These are phyloP conservation scores for Leucocoprinus birnbaumii DNA, from an alignment of 768 basidiomycete genomes.

Conservation along the genomic window DNA sequence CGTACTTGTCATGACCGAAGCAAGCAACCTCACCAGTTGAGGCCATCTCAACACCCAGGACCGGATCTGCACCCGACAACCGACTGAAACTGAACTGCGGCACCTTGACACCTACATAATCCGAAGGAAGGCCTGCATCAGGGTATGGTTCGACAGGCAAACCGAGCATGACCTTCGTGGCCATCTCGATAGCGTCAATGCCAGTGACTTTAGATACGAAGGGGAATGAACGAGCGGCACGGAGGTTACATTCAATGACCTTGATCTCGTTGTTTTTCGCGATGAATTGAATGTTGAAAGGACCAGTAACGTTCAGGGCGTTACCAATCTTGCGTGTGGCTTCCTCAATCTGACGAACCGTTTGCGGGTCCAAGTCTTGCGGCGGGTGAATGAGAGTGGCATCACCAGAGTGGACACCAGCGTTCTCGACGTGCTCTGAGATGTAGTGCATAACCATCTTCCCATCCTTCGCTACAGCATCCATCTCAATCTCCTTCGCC, in stretches of 20 bases:
- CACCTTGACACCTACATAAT: constrained; percentile 98
- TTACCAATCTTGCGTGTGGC: constrained; percentile 98
- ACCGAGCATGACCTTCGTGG: constrained; percentile 97
- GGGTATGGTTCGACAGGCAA: constrained; percentile 90
- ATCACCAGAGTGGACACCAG: constrained; percentile 98
- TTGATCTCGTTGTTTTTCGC: constrained; percentile 99
- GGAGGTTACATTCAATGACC: constrained; percentile 98
- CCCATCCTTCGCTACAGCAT: constrained; percentile 94
- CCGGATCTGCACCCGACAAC: constrained; percentile 94
- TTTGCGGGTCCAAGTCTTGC: constrained; percentile 96
- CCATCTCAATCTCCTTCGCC: constrained; percentile 99
- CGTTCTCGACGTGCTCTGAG: constrained; percentile 99
- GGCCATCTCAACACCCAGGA: constrained; percentile 99
- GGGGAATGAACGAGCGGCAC: constrained; percentile 96
- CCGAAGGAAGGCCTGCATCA: constrained; percentile 77
- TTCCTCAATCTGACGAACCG: constrained; percentile 93
- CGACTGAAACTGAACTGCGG: constrained; percentile 99
- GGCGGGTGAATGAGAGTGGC: constrained; percentile 98
- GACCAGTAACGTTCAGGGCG: constrained; percentile 96
- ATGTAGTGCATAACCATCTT: constrained; percentile 99
- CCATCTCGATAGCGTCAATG: constrained; percentile 97
- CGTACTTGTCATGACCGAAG: constrained; percentile 96
- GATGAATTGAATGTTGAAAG: constrained; percentile 99
- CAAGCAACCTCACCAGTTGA: constrained; percentile 99
- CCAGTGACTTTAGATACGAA: constrained; percentile 99